Evolutionary conservation across 345 rosid species (phyloP), one percentile per base, ranked within the genome.

Genomic region (Salix arbutifolia): DNA sequence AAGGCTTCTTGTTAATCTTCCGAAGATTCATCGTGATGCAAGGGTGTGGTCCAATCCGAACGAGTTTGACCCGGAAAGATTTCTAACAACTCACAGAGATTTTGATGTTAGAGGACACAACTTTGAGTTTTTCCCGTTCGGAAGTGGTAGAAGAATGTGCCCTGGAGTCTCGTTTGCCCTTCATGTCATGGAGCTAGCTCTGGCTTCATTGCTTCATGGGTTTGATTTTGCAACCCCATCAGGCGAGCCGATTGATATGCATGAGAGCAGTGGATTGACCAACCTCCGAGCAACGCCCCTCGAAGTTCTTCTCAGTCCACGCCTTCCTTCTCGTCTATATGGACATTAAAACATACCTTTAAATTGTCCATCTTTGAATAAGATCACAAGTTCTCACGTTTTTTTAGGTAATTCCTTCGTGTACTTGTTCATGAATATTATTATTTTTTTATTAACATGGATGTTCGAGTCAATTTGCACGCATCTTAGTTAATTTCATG

Each of bases 141-240:
- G 81, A 1, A 25, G 53, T 25, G 77, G 77, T 0, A 79, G 81
- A 68, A 67, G 77, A 46, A 68, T 73, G 81, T 78, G 81, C 65
- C 74, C 74, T 42, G 81, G 77, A 28, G 11, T 67, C 0, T 28
- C 69, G 0, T 78, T 73, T 46, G 69, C 73, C 1, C 74, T 67
- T 60, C 74, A 58, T 10, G 53, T 68, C 33, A 4, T 78, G 73
- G 68, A 58, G 1, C 62, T 78, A 4, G 46, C 73, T 9, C 12
- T 73, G 11, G 74, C 77, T 16, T 58, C 30, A 1, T 60, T 78
- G n/a, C 11, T 78, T 1, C 81, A 78, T 6, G 74, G 64, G 2
- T 73, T 78, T 53, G 37, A 73, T 67, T 19, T 73, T 56, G 56
- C 37, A 30, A 52, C 9, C 1, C 44, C 50, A 5, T 3, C 5